phyloP scores from a whole-genome alignment of 352 stramenopile genomes.

The Blastocystis sp. region DNA sequence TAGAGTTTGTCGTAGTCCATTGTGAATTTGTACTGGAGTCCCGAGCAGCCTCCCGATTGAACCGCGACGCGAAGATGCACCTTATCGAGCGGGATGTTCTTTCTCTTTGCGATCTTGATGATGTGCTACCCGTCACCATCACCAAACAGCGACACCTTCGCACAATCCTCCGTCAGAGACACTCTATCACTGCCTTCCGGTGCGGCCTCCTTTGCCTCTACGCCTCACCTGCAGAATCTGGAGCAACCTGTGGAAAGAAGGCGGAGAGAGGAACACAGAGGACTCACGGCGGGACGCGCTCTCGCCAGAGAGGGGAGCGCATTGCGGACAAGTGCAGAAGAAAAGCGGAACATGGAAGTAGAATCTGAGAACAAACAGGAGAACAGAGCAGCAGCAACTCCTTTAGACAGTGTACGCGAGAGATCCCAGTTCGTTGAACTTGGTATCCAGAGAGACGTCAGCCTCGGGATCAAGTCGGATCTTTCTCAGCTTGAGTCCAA shows the following conservation, averaged over 20 bases:
- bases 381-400: constrained; percentile 46
- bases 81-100: constrained; percentile 23
- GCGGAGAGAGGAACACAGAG: no score
- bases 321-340: not conserved
- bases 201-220: not conserved
- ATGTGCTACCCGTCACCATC: constrained; percentile 36
- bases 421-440: constrained; percentile 63
- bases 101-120: constrained; percentile 38
- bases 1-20: constrained; percentile 68
- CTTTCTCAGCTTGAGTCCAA: constrained; percentile 54
- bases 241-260: no score
- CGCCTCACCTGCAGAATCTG: no score
- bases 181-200: not conserved
- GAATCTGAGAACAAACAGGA: constrained; percentile 17
- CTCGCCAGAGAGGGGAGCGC: not conserved
- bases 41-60: constrained; percentile 64
- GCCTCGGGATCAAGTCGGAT: constrained; percentile 58
- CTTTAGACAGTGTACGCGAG: constrained; percentile 64
- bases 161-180: constrained; percentile 55
- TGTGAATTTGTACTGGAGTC: constrained; percentile 64
- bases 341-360: constrained; percentile 12
- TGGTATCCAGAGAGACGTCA: constrained; percentile 57
- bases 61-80: constrained; percentile 40
- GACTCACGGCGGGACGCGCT: no score
- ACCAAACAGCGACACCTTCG: not conserved